Evolutionary conservation across 805 yeast species (phyloP), one percentile per base, ranked within the genome.

Genomic region (Kuraishia molischiana): DNA sequence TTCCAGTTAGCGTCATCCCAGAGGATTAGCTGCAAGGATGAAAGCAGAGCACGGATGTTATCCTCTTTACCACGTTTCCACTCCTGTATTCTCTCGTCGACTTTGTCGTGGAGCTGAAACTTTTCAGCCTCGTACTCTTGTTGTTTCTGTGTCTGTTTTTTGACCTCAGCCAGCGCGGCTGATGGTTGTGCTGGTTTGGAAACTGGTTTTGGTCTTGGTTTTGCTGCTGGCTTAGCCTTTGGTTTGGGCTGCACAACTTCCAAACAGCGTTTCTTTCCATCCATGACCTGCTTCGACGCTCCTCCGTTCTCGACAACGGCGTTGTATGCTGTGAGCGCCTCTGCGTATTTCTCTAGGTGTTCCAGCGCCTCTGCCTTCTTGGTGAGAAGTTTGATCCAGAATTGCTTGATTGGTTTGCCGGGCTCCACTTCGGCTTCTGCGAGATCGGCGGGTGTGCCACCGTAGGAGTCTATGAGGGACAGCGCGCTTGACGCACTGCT

Each of bases 351-450:
- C 49, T 92, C 99, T 38, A 77, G 50, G 55, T 77, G 76, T 58
- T 92, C 99, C 30, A 78, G 66, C 2, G 90, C 79, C 51, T 92
- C 97, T 0, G 96, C 97, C 44, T 75, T 74, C 42, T 81, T 75
- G 2, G 72, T 59, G 35, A 76, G 55, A 14, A 90, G 64, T 55
- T 86, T 89, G 19, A 72, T 57, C 81, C 87, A 85, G 56, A 92
- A 77, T 14, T 75, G 77, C 51, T 72, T 76, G 42, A 82, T 67
- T 1, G 67, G 50, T 48, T 79, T 78, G 4, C 71, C 77, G 5
- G 54, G 54, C 41, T 73, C 79, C 3, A 58, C 56, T 26, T 54
- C 62, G 3, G 64, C 58, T 1, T 63, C 61, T 40, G 60, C 59
- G 1, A 39, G 39, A n/a, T 42, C 39, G 2, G 46, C 14, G 29